Conservation (phyloP, 2,329 filamentous ascomycete genomes). For the Xylariales sp. region DNA sequence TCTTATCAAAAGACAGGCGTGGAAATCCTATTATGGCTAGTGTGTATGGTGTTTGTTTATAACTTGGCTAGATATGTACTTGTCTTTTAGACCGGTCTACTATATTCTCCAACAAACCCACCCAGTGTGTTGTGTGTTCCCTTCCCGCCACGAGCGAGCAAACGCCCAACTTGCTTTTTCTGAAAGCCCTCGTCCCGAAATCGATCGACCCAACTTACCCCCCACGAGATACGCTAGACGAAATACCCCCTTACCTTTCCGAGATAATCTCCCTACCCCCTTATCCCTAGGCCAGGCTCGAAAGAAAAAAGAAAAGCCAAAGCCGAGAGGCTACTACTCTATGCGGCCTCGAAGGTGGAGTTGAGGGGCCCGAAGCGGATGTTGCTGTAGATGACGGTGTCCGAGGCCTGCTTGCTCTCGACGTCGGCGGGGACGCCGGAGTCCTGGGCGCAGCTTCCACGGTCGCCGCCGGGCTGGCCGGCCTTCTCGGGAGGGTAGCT, state of each 20-base stretch:
- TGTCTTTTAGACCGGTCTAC: slow-evolving; percentile 1
- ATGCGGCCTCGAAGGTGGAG: slow-evolving; percentile 53
- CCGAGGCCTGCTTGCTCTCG: slow-evolving; percentile 52
- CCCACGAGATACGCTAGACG: not conserved
- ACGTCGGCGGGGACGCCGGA: slow-evolving; percentile 61
- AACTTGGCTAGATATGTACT: not conserved
- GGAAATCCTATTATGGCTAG: not conserved
- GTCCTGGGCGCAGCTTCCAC: slow-evolving; percentile 58
- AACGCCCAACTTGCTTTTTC: no score
- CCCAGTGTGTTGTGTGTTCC: not conserved
- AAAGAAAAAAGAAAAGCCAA: no score
- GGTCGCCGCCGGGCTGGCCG: slow-evolving; percentile 55
- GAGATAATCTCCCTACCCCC: no score
- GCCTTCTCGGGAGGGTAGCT: slow-evolving; percentile 57
- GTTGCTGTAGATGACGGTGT: slow-evolving; percentile 60
- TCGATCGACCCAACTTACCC: no score
- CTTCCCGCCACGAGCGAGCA: not conserved
- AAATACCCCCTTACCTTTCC: no score
- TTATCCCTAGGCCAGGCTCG: no score
- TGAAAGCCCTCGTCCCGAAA: no score
- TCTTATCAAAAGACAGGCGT: not conserved
- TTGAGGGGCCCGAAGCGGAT: slow-evolving; percentile 61
- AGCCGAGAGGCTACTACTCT: not conserved
- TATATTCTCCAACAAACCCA: not conserved
- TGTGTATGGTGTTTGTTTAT: slow-evolving; percentile 3